Evolutionary conservation across 371 early-diverging fungal genomes (phyloP).

Genomic region (Synchytrium microbalum): DNA sequence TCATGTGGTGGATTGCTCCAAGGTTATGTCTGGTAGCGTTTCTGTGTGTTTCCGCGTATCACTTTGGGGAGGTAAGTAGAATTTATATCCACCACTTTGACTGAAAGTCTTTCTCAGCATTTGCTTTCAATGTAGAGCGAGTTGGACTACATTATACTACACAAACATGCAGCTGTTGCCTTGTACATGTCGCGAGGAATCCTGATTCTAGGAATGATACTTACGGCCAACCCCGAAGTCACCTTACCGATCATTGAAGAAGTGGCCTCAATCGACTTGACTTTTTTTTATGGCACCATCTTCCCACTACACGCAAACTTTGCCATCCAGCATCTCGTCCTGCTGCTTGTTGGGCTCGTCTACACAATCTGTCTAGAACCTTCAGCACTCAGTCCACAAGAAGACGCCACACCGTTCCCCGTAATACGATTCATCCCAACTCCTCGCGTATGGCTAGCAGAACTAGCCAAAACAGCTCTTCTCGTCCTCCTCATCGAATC

Average conservation of each 20-base stretch:
- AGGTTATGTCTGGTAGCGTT: constrained; percentile 13
- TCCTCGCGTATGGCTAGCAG: too few relatives aligned
- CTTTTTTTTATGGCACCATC: constrained; percentile 5
- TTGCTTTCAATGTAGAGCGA: constrained; percentile 12
- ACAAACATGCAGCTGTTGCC: constrained; percentile 3
- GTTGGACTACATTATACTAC: constrained; percentile 7
- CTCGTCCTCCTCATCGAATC: constrained; percentile 11
- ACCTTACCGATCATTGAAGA: constrained; percentile 17
- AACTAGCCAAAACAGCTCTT: constrained; percentile 10
- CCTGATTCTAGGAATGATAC: constrained; percentile 14
- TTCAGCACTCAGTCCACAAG: too few relatives aligned
- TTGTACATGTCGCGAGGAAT: constrained; percentile 18
- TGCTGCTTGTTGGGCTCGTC: too few relatives aligned
- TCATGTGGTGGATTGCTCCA: constrained; percentile 14
- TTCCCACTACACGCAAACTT: too few relatives aligned
- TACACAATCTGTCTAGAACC: too few relatives aligned
- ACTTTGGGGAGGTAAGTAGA: constrained; percentile 24
- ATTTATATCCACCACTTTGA: neutral
- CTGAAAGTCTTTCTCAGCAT: neutral
- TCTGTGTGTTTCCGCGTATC: constrained; percentile 18
- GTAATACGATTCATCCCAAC: too few relatives aligned
- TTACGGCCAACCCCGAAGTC: constrained; percentile 11
- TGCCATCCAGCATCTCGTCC: too few relatives aligned
- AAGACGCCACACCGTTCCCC: too few relatives aligned
- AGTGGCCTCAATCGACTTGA: constrained; percentile 6